phyloP scores from a whole-genome alignment of 768 basidiomycete genomes.

The Cyathus striatus region DNA sequence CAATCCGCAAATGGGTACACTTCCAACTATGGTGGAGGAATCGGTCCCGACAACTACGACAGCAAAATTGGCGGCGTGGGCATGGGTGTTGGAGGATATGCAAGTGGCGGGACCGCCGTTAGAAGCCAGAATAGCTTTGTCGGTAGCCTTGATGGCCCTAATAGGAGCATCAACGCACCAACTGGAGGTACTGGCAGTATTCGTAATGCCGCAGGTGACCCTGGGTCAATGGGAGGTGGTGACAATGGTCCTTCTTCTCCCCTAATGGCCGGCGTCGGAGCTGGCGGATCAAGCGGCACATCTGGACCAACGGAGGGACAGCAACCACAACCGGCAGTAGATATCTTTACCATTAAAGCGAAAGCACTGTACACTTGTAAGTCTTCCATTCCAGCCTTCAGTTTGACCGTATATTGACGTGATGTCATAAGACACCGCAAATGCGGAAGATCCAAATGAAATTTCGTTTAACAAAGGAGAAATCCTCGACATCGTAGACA shows the following conservation, averaged over 20 bases:
- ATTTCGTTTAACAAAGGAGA: conserved; percentile 93
- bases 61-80: conserved; percentile 49
- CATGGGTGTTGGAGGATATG: conserved; percentile 42
- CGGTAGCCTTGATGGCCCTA: conserved; percentile 33
- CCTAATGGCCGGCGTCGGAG: conserved; percentile 61
- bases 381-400: conserved; percentile 6
- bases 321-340: conserved; percentile 23
- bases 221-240: conserved; percentile 36
- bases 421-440: conserved; percentile 71
- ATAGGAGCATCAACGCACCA: conserved; percentile 28
- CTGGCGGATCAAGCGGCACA: conserved; percentile 37
- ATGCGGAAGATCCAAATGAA: conserved; percentile 92
- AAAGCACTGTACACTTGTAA: conserved; percentile 89
- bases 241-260: conserved; percentile 60
- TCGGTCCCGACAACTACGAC: conserved; percentile 70
- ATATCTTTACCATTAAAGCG: conserved; percentile 65
- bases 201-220: conserved; percentile 36
- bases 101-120: conserved; percentile 32
- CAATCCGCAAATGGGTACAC: conserved; percentile 57
- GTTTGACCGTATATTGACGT: conserved; percentile 14
- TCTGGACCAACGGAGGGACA: too few relatives aligned
- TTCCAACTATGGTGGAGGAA: conserved; percentile 59
- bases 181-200: conserved; percentile 47
- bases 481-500: conserved; percentile 87
- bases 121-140: conserved; percentile 53